Evolutionary conservation across 257 asterid species (phyloP).

Genomic region (Plantago major): DNA sequence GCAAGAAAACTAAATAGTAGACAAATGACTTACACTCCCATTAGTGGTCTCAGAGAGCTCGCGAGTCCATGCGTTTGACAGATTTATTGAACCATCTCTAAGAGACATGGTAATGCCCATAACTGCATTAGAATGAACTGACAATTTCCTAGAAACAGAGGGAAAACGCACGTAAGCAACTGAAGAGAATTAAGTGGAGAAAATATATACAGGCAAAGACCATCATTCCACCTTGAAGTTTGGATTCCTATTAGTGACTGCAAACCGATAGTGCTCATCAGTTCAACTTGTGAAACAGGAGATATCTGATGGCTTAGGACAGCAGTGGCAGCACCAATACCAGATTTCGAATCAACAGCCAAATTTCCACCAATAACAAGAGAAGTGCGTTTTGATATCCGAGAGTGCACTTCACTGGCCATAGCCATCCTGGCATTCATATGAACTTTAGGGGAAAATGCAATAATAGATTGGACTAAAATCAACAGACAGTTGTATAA

Average conservation of each 20-base stretch:
- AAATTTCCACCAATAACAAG: slow-evolving; percentile 78
- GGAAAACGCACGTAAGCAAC: slow-evolving; percentile 10
- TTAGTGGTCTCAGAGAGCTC: slow-evolving; percentile 69
- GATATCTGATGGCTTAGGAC: slow-evolving; percentile 74
- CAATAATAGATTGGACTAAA: slow-evolving; percentile 5
- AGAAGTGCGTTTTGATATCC: slow-evolving; percentile 56
- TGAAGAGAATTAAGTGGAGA: slow-evolving; percentile 12
- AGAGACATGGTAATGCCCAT: slow-evolving; percentile 79
- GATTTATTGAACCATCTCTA: slow-evolving; percentile 86
- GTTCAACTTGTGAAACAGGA: slow-evolving; percentile 64
- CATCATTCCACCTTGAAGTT: slow-evolving; percentile 58
- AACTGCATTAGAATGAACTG: slow-evolving; percentile 73
- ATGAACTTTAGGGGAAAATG: slow-evolving; percentile 21
- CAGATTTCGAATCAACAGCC: slow-evolving; percentile 63
- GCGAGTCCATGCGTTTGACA: slow-evolving; percentile 87
- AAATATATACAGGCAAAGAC: slow-evolving; percentile 9
- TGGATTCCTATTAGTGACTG: slow-evolving; percentile 77
- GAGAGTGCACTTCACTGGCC: slow-evolving; percentile 87
- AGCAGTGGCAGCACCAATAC: slow-evolving; percentile 79
- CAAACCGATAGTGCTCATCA: slow-evolving; percentile 77
- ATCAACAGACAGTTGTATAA: background rate
- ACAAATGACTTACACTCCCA: slow-evolving; percentile 60
- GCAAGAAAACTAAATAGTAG: background rate
- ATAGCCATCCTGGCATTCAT: slow-evolving; percentile 75
- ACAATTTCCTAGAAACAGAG: slow-evolving; percentile 58